Evolutionary conservation across 768 basidiomycete species (phyloP), one percentile per base, ranked within the genome.

Genomic region (Auriculariales sp.): DNA sequence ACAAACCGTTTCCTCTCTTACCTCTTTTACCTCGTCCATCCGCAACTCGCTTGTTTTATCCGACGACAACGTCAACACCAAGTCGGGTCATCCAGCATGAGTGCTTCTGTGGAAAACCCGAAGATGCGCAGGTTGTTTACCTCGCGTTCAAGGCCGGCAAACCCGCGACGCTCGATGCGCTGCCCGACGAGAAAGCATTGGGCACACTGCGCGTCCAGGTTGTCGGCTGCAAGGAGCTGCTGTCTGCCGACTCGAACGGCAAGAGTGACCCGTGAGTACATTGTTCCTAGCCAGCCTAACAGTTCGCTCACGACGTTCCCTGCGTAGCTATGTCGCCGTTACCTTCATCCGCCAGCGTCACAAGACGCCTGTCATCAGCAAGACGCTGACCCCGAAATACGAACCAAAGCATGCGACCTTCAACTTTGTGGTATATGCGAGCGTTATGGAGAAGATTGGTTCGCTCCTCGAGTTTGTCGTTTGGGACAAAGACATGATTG

Each of bases 401-500:
- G 56, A 61, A 3, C 52, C 63, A 9, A 60, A 61, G 29, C 47
- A 54, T 19, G 62, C 65, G 29, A 68, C 66, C 0, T 69, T 69
- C 49, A 66, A 69, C 36, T 65, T 67, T 49, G 66, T 66, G 0
- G 51, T 69, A n/a, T 67, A 65, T 54, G 54, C 61, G 25, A 62
- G 59, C 28, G 54, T 63, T 47, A 59, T 60, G 1, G 54, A 59
- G 15, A 29, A 42, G 10, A 29, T 54, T 9, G 52, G 54, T 17
- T 44, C 49, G 12, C 39, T 44, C 19, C 32, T 73, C 32, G 69
- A 72, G 53, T 57, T 64, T 28, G 64, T 70, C 12, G 54, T 69
- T 3, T 73, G 71, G 70, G 71, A 73, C 57, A 68, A 67, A 55
- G 70, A 71, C 39, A 19, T 44, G 22, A 44, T 44, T 25, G 39